Evolutionary conservation across 768 basidiomycete genomes (phyloP).

Genomic region (Russula brevipes): DNA sequence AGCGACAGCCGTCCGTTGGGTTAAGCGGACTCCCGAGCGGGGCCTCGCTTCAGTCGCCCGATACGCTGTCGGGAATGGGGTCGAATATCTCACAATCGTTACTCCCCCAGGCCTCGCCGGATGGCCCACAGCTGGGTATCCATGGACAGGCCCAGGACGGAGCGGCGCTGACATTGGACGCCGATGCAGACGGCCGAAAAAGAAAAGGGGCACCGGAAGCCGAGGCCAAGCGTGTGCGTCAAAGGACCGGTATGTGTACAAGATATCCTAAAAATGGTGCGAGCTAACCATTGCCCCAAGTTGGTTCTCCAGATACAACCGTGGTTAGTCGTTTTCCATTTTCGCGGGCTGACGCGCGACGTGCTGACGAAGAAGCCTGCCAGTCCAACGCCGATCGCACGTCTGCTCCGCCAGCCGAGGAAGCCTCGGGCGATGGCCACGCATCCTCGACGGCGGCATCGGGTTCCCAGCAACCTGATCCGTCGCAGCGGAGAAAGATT

Average conservation of each 20-base stretch:
- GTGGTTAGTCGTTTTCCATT: conserved; percentile 25
- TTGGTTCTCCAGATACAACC: conserved; percentile 31
- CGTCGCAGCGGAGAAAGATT: conserved; percentile 69
- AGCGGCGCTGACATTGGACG: conserved; percentile 39
- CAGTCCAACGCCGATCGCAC: conserved; percentile 27
- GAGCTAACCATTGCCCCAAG: conserved; percentile 7
- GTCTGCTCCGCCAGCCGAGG: conserved; percentile 26
- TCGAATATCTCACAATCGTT: conserved; percentile 12
- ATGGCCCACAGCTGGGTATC: conserved; percentile 1
- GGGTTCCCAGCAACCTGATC: conserved; percentile 27
- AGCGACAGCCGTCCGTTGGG: conserved; percentile 11
- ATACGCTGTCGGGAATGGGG: conserved; percentile 17
- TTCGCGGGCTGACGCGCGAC: neutral
- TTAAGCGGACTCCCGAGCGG: conserved; percentile 8
- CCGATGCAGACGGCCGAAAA: conserved; percentile 62
- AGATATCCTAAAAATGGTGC: neutral
- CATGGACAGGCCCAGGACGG: conserved; percentile 19
- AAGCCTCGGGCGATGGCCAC: conserved; percentile 6
- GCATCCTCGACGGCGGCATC: neutral
- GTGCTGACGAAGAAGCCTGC: neutral
- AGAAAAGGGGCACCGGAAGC: conserved; percentile 62
- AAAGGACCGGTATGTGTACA: conserved; percentile 58
- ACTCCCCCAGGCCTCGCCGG: conserved; percentile 11
- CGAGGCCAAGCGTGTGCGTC: conserved; percentile 64
- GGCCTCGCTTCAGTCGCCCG: conserved; percentile 19